Percentiles rank a stretch among this genome's conserved stretches.
Conservation (phyloP, 768 basidiomycete genomes). For the Tulasnella sp. region DNA sequence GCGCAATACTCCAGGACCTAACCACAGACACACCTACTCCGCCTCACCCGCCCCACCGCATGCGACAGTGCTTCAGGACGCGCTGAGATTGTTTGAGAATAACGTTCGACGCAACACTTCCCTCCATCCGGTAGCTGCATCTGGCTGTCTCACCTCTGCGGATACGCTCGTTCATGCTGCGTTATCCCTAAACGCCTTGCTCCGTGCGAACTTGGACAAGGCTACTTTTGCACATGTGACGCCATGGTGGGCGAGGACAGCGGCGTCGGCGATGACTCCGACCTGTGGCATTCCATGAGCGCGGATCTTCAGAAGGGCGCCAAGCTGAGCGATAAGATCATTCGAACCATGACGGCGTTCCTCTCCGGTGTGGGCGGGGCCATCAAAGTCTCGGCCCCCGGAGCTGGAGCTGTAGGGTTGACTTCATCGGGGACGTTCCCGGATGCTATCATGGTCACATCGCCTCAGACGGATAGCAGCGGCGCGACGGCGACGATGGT, state of each 20-base stretch:
- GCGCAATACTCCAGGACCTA: no score
- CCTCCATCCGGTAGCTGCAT: conserved; percentile 26
- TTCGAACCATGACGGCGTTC: conserved; percentile 63
- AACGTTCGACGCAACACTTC: conserved; percentile 45
- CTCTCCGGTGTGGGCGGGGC: conserved; percentile 63
- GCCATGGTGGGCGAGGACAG: conserved; percentile 50
- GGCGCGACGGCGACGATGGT: no score
- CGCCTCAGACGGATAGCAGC: no score
- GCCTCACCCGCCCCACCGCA: no score
- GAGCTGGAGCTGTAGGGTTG: no score
- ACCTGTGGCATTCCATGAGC: conserved; percentile 58
- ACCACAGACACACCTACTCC: no score
- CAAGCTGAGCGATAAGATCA: conserved; percentile 65
- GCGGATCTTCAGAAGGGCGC: conserved; percentile 62
- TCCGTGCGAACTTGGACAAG: conserved; percentile 43
- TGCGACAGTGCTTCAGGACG: no score
- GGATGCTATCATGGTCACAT: no score
- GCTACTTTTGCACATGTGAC: conserved; percentile 67
- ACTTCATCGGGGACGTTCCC: no score
- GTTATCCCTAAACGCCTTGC: conserved; percentile 52
- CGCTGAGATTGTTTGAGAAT: conserved; percentile 56
- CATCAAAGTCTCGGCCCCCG: no score
- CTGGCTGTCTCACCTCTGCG: conserved; percentile 50
- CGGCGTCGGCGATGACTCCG: conserved; percentile 33
- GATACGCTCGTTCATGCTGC: conserved; percentile 52